Evolutionary conservation across 805 yeast species (phyloP), one percentile per base, ranked within the genome.

Genomic region (Saccharomyces kudriavzevii): DNA sequence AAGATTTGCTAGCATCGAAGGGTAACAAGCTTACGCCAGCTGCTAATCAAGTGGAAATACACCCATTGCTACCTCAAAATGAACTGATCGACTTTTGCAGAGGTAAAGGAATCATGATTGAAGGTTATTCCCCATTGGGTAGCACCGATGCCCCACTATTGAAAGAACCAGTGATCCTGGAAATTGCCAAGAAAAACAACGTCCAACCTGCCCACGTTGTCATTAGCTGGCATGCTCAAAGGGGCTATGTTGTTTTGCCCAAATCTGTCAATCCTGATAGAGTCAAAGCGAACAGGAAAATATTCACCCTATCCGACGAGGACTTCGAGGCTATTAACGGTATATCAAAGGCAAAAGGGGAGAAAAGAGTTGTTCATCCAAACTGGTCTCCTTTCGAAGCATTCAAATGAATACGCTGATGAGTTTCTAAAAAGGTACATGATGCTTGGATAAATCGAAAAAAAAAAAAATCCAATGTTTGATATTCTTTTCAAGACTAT

Each of bases 71-170:
- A 53, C 85, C 85, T 45, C 89, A 85, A 66, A 71, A 67, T 6
- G 80, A 81, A 56, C 72, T 86, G 58, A 62, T 77, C 48, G 75
- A 77, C 35, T 83, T 63, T 67, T 74, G 81, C 65, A 71, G 74
- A 54, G 63, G 68, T 40, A 73, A 84, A 56, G 79, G 74, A 54
- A 81, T 84, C 56, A 65, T 73, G 43, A 66, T 84, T 53, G 83
- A 83, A 65, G 94, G 92, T 5, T 87, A 85, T 71, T 81, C 87
- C 29, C 91, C 94, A 14, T 73, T 87, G 60, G 90, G 89, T 6
- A 77, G 84, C 20, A 68, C 74, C 10, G 78, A 76, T 52, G 75
- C 82, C 9, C 82, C 84, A 10, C 58, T 80, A n/a, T 68, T 79
- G 54, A 64, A 69, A 40, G 76, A 81, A 58, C 73, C 70, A 28